Conservation (phyloP, 352 stramenopile species). For the Phytopythium mirpurense region DNA sequence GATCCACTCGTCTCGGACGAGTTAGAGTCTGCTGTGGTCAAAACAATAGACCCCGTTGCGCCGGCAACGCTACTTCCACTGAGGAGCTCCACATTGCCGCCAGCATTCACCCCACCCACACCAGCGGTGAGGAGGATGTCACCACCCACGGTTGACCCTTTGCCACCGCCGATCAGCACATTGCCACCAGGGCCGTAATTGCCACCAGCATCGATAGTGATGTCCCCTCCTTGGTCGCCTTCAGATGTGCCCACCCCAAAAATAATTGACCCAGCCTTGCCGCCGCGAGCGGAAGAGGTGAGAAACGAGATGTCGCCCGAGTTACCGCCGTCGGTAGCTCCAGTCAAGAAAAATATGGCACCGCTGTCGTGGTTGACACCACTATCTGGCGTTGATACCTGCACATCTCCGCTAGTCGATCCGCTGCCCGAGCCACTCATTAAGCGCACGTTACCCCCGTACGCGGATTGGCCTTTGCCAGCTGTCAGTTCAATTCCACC, state of each 20-base stretch:
- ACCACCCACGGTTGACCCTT: slow-evolving; percentile 12
- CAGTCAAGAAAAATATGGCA: slow-evolving; percentile 22
- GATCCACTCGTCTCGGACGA: slow-evolving; percentile 23
- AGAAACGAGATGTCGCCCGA: slow-evolving; percentile 27
- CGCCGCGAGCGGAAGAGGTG: slow-evolving; percentile 13
- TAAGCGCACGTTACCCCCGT: slow-evolving; percentile 21
- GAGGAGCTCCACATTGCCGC: slow-evolving; percentile 16
- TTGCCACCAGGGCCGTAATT: slow-evolving; percentile 12
- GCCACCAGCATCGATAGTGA: slow-evolving; percentile 8
- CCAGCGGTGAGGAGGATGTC: slow-evolving; percentile 15
- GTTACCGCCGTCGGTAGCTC: slow-evolving; percentile 20
- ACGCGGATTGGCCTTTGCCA: slow-evolving; percentile 13
- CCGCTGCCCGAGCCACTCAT: slow-evolving; percentile 21
- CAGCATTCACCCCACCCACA: slow-evolving; percentile 9
- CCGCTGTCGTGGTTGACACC: slow-evolving; percentile 18
- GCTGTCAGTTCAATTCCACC: slow-evolving; percentile 24
- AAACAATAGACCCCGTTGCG: slow-evolving; percentile 17
- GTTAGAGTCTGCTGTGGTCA: slow-evolving; percentile 16
- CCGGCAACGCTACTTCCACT: slow-evolving; percentile 19
- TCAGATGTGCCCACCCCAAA: slow-evolving; percentile 17
- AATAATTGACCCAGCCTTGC: slow-evolving; percentile 20
- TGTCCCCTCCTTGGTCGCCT: slow-evolving; percentile 7
- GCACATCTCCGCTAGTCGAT: slow-evolving; percentile 23
- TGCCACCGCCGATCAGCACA: slow-evolving; percentile 13
- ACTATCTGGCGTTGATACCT: slow-evolving; percentile 22